These are phyloP conservation scores for Colletotrichum echinochloae DNA, from an alignment of 2,329 filamentous ascomycete species.

Conservation along the genomic window DNA sequence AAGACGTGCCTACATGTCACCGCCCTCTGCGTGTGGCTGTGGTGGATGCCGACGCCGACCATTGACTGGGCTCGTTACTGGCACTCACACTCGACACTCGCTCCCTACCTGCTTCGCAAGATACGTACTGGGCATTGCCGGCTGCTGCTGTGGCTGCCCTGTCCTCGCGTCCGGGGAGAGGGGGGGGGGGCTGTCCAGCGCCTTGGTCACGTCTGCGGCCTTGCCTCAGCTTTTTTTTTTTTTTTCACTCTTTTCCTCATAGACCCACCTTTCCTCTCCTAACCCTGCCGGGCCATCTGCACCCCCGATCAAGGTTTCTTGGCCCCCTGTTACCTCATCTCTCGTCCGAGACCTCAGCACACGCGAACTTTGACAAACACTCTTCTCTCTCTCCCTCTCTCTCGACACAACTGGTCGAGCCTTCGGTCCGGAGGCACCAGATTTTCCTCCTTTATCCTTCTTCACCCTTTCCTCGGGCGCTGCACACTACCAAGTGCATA, in stretches of 20 bases:
- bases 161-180: slow-evolving; percentile 11
- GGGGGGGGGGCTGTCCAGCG: slow-evolving; percentile 32
- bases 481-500: slow-evolving; percentile 14
- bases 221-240: slow-evolving; percentile 26
- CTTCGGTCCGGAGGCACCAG: slow-evolving; percentile 36
- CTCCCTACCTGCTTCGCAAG: neutral
- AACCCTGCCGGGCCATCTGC: slow-evolving; percentile 40
- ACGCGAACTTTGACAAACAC: slow-evolving; percentile 40
- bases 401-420: slow-evolving; percentile 28
- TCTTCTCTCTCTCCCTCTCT: slow-evolving; percentile 13
- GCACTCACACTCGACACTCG: neutral
- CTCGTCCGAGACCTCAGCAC: slow-evolving; percentile 37
- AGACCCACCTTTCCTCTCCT: slow-evolving; percentile 27
- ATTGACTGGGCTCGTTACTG: neutral
- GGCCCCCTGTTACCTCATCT: slow-evolving; percentile 41
- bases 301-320: slow-evolving; percentile 41
- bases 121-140: slow-evolving; percentile 24
- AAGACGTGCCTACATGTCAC: neutral
- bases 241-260: slow-evolving; percentile 20
- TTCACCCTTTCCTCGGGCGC: slow-evolving; percentile 6
- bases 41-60: neutral
- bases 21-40: slow-evolving; percentile 1
- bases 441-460: slow-evolving; percentile 16
- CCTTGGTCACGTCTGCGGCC: slow-evolving; percentile 32
- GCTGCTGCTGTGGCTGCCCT: slow-evolving; percentile 28